Percentiles rank a stretch among this genome's conserved stretches.
Conservation (phyloP, 2,329 filamentous ascomycete genomes). For the Phaeoacremonium minimum region DNA sequence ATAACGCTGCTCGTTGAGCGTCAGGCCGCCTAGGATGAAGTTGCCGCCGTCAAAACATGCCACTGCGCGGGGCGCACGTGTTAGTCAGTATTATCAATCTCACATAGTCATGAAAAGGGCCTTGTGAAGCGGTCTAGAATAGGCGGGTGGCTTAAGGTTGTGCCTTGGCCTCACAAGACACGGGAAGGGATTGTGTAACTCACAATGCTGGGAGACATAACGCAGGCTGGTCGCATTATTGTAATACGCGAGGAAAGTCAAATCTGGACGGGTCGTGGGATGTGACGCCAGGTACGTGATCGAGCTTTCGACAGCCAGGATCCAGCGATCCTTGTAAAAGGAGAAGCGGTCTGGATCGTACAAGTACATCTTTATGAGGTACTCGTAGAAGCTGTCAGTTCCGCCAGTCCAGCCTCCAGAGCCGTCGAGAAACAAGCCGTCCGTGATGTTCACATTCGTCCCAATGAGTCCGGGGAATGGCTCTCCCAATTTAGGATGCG, state of each 20-base stretch:
- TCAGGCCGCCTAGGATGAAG: constrained; percentile 76
- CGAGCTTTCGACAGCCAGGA: constrained; percentile 68
- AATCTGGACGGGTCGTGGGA: constrained; percentile 59
- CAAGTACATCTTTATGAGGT: constrained; percentile 86
- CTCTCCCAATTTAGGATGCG: constrained; percentile 57
- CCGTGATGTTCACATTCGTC: constrained; percentile 57
- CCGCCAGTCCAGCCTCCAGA: constrained; percentile 73
- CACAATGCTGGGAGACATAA: constrained; percentile 46
- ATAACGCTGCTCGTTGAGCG: constrained; percentile 62
- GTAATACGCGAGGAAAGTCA: constrained; percentile 67
- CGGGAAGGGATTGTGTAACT: constrained; percentile 18
- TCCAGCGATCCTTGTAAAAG: constrained; percentile 69
- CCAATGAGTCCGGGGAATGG: constrained; percentile 77
- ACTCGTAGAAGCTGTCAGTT: constrained; percentile 81
- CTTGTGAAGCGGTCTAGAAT: no score
- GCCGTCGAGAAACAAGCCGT: constrained; percentile 63
- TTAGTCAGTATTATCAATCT: constrained; percentile 17
- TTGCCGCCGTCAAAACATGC: constrained; percentile 83
- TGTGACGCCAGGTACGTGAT: constrained; percentile 68
- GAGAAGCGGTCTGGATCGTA: constrained; percentile 66
- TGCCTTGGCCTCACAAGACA: no score
- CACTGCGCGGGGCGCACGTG: constrained; percentile 45
- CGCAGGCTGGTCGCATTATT: constrained; percentile 32
- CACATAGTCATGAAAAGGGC: no score
- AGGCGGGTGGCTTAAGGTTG: no score